Evolutionary conservation across 1,284 basidiomycete species (phyloP).

Genomic region (Boletus mariae): DNA sequence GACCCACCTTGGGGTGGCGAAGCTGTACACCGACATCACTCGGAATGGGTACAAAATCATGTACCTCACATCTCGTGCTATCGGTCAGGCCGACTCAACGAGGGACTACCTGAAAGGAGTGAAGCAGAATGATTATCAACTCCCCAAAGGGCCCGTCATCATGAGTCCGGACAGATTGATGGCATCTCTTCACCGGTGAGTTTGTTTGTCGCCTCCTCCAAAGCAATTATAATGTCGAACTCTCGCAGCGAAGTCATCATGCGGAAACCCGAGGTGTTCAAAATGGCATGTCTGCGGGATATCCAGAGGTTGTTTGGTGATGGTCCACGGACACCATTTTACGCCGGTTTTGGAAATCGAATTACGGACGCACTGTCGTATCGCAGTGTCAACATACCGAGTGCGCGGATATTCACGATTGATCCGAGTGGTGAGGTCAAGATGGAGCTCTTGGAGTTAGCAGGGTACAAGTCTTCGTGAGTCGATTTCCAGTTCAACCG

Average conservation of each 20-base stretch:
- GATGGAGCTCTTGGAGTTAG: conserved; percentile 93
- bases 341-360: conserved; percentile 97
- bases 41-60: conserved; percentile 98
- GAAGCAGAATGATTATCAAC: conserved; percentile 91
- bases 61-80: conserved; percentile 96
- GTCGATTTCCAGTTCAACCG: conserved; percentile 21
- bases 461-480: conserved; percentile 94
- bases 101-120: conserved; percentile 94
- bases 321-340: conserved; percentile 77
- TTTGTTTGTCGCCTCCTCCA: conserved; percentile 1
- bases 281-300: conserved; percentile 98
- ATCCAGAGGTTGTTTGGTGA: conserved; percentile 91
- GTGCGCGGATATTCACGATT: conserved; percentile 96
- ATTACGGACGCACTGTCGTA: conserved; percentile 98
- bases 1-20: conserved; percentile 98
- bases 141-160: conserved; percentile 97
- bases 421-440: conserved; percentile 95
- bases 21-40: conserved; percentile 94
- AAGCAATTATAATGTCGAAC: background rate
- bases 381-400: conserved; percentile 92
- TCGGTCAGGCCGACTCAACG: conserved; percentile 97
- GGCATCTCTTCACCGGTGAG: conserved; percentile 89
- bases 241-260: conserved; percentile 86
- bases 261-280: conserved; percentile 99
- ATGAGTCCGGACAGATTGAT: conserved; percentile 98